These are phyloP conservation scores for Fraxinus floribunda DNA, from an alignment of 305 asterid genomes.

Conservation along the genomic window DNA sequence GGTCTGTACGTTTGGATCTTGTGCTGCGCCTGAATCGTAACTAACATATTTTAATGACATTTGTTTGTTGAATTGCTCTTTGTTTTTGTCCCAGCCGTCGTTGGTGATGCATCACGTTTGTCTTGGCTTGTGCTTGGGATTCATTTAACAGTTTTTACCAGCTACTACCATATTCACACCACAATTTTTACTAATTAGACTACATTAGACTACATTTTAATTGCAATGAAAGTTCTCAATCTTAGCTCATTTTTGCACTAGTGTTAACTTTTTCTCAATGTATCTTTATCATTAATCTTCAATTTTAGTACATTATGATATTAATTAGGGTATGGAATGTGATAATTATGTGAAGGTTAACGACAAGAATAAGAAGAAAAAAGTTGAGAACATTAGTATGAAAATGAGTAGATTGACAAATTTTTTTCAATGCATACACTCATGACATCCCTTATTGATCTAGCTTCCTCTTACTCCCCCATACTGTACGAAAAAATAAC, in stretches of 20 bases:
- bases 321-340: neutral
- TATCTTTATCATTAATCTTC: neutral
- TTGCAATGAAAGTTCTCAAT: neutral
- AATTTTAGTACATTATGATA: neutral
- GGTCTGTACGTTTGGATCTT: slow-evolving; percentile 21
- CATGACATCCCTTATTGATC: neutral
- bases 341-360: neutral
- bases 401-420: neutral
- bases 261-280: neutral
- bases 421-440: neutral
- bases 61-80: neutral
- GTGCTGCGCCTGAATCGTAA: slow-evolving; percentile 21
- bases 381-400: neutral
- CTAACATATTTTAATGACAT: no score
- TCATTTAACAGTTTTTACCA: neutral
- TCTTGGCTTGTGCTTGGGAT: neutral
- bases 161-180: neutral
- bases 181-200: neutral
- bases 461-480: neutral
- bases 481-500: neutral
- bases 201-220: neutral
- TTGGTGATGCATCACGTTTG: neutral
- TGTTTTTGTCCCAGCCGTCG: neutral
- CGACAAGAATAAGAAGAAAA: no score
- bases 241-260: neutral